phyloP scores from a whole-genome alignment of 2,329 filamentous ascomycete genomes.

The Fusarium incarnatum region DNA sequence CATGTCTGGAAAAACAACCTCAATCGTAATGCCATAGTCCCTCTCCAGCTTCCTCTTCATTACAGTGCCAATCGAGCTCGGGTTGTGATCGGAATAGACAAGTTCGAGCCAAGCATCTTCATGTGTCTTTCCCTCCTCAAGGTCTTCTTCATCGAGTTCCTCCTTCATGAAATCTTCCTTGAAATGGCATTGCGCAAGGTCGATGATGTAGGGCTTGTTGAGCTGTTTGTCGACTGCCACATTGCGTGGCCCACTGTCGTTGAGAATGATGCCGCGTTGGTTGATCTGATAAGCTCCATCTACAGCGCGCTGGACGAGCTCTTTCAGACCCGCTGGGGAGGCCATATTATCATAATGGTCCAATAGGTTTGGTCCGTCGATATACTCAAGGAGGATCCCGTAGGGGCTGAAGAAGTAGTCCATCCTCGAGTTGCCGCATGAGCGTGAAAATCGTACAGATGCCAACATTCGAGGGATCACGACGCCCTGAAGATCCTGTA shows the following conservation, averaged over 20 bases:
- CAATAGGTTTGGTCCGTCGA: background rate
- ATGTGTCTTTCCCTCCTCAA: background rate
- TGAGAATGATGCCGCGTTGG: background rate
- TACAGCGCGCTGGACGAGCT: background rate
- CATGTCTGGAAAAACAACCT: no score
- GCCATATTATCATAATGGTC: background rate
- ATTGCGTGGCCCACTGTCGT: background rate
- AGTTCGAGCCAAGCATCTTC: background rate
- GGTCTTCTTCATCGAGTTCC: background rate
- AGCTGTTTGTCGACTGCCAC: background rate
- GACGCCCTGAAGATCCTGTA: background rate
- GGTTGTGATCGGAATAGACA: fast-evolving
- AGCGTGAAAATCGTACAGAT: background rate
- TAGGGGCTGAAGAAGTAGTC: background rate
- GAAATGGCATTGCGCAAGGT: background rate
- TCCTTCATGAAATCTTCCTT: background rate
- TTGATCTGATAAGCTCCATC: background rate
- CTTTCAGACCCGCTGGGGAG: fast-evolving
- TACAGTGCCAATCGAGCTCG: background rate
- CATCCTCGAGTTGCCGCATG: fast-evolving
- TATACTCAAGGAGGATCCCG: background rate
- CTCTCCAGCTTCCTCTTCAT: background rate
- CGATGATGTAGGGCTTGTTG: background rate
- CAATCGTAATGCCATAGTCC: no score
- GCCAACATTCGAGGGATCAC: background rate